Evolutionary conservation across 2,329 filamentous ascomycete species (phyloP).

Genomic region (Colletotrichum orbiculare): DNA sequence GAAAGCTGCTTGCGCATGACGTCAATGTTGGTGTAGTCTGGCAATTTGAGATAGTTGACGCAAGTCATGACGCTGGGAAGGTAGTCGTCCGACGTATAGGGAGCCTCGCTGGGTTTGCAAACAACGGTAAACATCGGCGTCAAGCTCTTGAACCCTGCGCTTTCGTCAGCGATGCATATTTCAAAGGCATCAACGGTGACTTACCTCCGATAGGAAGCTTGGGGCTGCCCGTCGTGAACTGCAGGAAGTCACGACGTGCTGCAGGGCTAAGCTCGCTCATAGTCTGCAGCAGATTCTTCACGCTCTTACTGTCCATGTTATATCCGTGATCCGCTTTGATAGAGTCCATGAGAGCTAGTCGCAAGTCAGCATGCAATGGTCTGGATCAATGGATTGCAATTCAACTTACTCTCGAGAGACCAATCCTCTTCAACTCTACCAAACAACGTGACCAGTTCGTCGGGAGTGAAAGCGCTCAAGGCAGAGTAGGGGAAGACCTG

Average conservation of each 20-base stretch:
- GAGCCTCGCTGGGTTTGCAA: constrained; percentile 96
- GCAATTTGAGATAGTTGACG: constrained; percentile 98
- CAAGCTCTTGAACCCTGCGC: constrained; percentile 89
- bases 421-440: constrained; percentile 94
- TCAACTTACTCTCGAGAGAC: constrained; percentile 88
- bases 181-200: constrained; percentile 45
- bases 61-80: constrained; percentile 99
- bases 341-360: constrained; percentile 90
- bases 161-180: constrained; percentile 4
- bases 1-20: constrained; percentile 82
- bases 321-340: constrained; percentile 99
- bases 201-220: constrained; percentile 97
- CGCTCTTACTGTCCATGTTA: constrained; percentile 97
- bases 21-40: constrained; percentile 86
- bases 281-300: constrained; percentile 89
- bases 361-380: constrained; percentile 38
- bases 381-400: not conserved
- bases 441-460: constrained; percentile 94
- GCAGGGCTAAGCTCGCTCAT: constrained; percentile 87
- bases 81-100: constrained; percentile 94
- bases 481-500: constrained; percentile 97
- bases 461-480: constrained; percentile 91
- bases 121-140: constrained; percentile 99
- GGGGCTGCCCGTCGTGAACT: constrained; percentile 97
- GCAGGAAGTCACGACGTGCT: constrained; percentile 91